A percentile compares a stretch with the other conserved stretches of the same genome.
Evolutionary conservation across 192 early-diverging fungal genomes (phyloP).

Genomic region (Coemansia furcata): DNA sequence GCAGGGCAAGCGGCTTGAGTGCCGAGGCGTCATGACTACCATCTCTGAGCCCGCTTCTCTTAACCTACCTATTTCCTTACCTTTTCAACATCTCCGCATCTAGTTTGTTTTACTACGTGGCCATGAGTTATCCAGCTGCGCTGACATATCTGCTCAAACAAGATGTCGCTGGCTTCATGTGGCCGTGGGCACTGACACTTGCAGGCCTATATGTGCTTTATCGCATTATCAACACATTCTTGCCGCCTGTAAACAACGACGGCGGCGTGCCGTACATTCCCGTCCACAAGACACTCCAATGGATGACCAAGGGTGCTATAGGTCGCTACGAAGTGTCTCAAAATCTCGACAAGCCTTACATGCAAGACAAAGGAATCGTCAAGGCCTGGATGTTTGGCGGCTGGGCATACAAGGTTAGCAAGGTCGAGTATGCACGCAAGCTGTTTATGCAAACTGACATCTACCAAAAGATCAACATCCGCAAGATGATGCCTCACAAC

Average conservation of each 20-base stretch:
- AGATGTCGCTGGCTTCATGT: background rate
- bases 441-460: conserved; percentile 49
- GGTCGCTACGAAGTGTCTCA: conserved; percentile 48
- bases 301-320: conserved; percentile 34
- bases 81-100: background rate
- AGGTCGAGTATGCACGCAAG: conserved; percentile 48
- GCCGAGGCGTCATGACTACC: background rate
- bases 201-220: conserved; percentile 12
- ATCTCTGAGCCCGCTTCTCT: background rate
- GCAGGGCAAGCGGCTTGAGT: background rate
- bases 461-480: conserved; percentile 48
- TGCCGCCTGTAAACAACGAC: conserved; percentile 29
- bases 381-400: conserved; percentile 52
- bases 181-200: conserved; percentile 6
- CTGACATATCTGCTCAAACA: background rate
- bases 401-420: conserved; percentile 49
- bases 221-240: conserved; percentile 12
- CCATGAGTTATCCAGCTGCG: background rate
- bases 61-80: background rate
- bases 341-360: conserved; percentile 39
- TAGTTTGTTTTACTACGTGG: background rate
- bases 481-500: conserved; percentile 42
- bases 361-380: conserved; percentile 31
- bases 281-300: conserved; percentile 35
- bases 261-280: conserved; percentile 49